Conservation (phyloP, 2,329 filamentous ascomycete genomes). For the Xenoacremonium recifei region DNA sequence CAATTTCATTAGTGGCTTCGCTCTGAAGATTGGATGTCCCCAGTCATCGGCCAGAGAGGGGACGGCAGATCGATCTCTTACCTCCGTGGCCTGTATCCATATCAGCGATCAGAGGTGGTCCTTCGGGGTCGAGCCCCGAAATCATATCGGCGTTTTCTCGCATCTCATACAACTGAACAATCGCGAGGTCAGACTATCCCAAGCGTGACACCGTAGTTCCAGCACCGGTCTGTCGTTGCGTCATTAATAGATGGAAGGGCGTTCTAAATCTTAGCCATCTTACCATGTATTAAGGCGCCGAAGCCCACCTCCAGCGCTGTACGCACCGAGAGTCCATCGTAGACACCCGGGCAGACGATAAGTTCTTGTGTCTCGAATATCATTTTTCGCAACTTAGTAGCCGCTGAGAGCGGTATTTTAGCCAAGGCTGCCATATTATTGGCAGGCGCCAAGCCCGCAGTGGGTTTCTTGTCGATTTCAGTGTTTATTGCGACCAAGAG, state of each 20-base stretch:
- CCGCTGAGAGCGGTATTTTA: too few relatives aligned
- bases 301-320: slow-evolving; percentile 63
- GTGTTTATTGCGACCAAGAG: too few relatives aligned
- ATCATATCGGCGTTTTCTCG: slow-evolving; percentile 63
- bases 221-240: slow-evolving; percentile 52
- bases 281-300: slow-evolving; percentile 67
- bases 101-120: slow-evolving; percentile 58
- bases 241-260: not conserved
- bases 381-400: slow-evolving; percentile 35
- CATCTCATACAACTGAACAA: slow-evolving; percentile 64
- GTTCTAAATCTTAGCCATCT: slow-evolving; percentile 8
- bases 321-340: slow-evolving; percentile 65
- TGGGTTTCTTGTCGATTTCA: too few relatives aligned
- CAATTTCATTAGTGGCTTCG: too few relatives aligned
- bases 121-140: slow-evolving; percentile 52
- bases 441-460: too few relatives aligned
- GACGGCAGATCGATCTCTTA: too few relatives aligned
- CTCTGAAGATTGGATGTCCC: too few relatives aligned
- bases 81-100: slow-evolving; percentile 58
- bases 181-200: slow-evolving; percentile 61
- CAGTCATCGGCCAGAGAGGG: too few relatives aligned
- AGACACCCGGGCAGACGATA: slow-evolving; percentile 63
- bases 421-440: too few relatives aligned
- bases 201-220: slow-evolving; percentile 60
- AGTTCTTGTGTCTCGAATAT: slow-evolving; percentile 38